Base-by-base conservation (phyloP, 495 filamentous ascomycete genomes). In the Penicillium pancosmium region DNA sequence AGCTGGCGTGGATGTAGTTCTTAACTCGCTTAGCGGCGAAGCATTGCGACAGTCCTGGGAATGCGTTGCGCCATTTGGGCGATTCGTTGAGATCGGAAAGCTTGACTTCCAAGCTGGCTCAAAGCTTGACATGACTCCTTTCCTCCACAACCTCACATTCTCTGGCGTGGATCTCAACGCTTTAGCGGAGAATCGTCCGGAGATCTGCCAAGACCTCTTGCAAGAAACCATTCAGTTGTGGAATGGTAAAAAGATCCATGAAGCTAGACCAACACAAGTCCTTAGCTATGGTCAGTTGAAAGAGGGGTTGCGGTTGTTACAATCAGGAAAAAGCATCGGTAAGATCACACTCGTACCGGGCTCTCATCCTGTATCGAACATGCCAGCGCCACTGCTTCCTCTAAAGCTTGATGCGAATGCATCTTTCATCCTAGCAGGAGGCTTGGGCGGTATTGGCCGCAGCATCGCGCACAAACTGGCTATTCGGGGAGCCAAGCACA, bases 11-110 rank as follows among this genome's bases (percentile, higher is more conserved):
- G 62, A 73, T 44, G 51, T 70, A 10, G 55, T 68, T 0, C 50
- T 73, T 23, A 73, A 71, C 27, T 65, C 66, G 8, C 54, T 74
- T 1, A 49, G 48, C 7, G 71, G 70, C 10, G 66, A 68, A 10
- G n/a, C 63, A 12, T 60, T 71, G 1, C 43, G 64, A 38, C 56
- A 54, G 25, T 64, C 65, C 9, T 75, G 71, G 71, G n/a, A 56
- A 8, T 52, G 49, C 44, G 36, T 62, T 55, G 64, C 68, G 23
- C 31, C 50, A 13, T 53, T 55, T 33, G 68, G 68, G 15, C 62
- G 27, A 6, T 60, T 72, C 40, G 48, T 71, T 4, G 68, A 69
- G 36, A 61, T 71, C n/a, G 66, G 68, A 3, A 69, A 67, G 55
- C 66, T 31, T 21, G 62, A 70, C 47, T 53, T 70, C 34, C 0